Evolutionary conservation across 2,329 filamentous ascomycete species (phyloP).

Genomic region (Colletotrichum incanum): DNA sequence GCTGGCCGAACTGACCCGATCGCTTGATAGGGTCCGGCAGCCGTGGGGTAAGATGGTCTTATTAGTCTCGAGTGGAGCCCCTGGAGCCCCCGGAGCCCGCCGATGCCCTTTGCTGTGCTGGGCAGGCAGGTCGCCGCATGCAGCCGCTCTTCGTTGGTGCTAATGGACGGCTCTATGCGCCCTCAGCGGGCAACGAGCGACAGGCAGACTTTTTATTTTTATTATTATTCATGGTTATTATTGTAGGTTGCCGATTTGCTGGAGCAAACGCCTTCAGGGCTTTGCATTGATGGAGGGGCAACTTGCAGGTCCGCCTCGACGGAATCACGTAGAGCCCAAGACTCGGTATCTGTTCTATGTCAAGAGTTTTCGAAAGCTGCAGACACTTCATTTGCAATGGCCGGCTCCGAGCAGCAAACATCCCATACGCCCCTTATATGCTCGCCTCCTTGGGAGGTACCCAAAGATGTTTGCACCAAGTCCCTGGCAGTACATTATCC

Average conservation of each 20-base stretch:
- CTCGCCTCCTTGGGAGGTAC: no score
- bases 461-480: not conserved
- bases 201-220: not conserved
- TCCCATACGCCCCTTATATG: not conserved
- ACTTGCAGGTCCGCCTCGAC: slow-evolving; percentile 4
- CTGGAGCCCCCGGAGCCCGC: slow-evolving; percentile 51
- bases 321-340: not conserved
- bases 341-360: slow-evolving; percentile 13
- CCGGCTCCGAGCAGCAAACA: not conserved
- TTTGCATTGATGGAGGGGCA: slow-evolving; percentile 11
- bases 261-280: slow-evolving; percentile 21
- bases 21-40: slow-evolving; percentile 40
- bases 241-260: not conserved
- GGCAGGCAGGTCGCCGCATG: slow-evolving; percentile 36
- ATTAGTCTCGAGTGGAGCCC: slow-evolving; percentile 41
- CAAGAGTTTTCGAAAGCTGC: not conserved
- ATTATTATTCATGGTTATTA: no score
- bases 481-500: not conserved
- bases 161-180: slow-evolving; percentile 30
- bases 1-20: slow-evolving; percentile 40
- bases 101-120: slow-evolving; percentile 47
- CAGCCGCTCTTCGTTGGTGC: slow-evolving; percentile 28
- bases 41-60: slow-evolving; percentile 41
- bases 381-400: not conserved
- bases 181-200: slow-evolving; percentile 23